Base-by-base conservation (phyloP, 2,329 filamentous ascomycete species). In the Fusarium goolgardi region DNA sequence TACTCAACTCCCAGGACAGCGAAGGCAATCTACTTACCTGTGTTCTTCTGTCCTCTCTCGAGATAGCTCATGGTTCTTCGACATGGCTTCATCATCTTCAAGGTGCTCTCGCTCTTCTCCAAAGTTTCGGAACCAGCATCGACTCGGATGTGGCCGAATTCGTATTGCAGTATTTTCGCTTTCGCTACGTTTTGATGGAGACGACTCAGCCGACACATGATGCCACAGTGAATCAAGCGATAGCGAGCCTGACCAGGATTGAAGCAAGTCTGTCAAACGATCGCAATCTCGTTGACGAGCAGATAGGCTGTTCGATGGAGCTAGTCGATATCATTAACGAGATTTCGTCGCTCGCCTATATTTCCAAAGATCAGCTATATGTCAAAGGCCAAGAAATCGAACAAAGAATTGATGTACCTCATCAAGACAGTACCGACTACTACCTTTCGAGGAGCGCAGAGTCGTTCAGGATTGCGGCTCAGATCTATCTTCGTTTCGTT, bases 261-360 rank as follows among this genome's bases (percentile, higher is more conserved):
- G 71, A 70, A 11, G 63, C 49, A 34, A 45, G 49, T 10, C 45
- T 71, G 3, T 46, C 63, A 6, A 62, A 69, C 7, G 57, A 51
- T n/a, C 54, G 54, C 2, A 56, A 61, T 15, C 32, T 67, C 3
- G 49, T 73, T n/a, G 71, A 73, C 23, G 71, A 71, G 16, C 71
- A 71, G 2, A 69, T 73, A 10, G 71, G 71, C 2, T 73, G 71
- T 34, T 73, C 71, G 0, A 73, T 73, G 71, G 71, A 72, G 35
- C 47, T 73, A 18, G 71, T 73, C 25, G 69, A 73, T 40, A 67
- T 71, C 2, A 69, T 73, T 25, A 73, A 72, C 5, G 59, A 71
- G 21, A 67, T 72, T 39, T 73, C 68, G 13, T 59, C 71, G 6
- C 27, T 69, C 7, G 40, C 45, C 11, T 23, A 31, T 4, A 44